Evolutionary conservation across 2,329 filamentous ascomycete genomes (phyloP).

Genomic region (Sporothrix globosa): DNA sequence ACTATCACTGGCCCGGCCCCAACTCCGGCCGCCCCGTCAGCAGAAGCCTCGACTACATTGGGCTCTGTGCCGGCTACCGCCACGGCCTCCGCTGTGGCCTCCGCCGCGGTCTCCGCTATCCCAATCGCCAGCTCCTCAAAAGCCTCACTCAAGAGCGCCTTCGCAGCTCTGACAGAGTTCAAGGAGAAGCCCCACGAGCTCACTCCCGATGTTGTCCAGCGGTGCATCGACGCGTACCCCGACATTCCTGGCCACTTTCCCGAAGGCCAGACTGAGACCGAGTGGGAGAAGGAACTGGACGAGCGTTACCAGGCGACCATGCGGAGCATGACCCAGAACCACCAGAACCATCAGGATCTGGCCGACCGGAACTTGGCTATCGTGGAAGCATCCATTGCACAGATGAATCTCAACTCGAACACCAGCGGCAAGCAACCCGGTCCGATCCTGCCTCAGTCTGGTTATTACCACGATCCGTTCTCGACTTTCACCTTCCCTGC

Average conservation of each 20-base stretch:
- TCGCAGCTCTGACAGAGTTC: constrained; percentile 11
- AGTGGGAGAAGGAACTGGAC: constrained; percentile 29
- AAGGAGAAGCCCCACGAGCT: constrained; percentile 21
- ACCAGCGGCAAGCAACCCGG: background rate
- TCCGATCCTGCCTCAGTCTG: background rate
- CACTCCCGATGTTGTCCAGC: constrained; percentile 29
- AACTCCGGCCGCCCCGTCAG: background rate
- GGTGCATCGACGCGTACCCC: constrained; percentile 24
- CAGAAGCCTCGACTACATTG: background rate
- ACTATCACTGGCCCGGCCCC: background rate
- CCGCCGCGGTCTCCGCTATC: background rate
- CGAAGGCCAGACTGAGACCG: background rate
- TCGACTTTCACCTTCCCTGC: background rate
- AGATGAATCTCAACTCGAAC: background rate
- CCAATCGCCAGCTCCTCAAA: background rate
- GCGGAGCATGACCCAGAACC: constrained; percentile 38
- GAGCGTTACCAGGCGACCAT: constrained; percentile 30
- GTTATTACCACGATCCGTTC: background rate
- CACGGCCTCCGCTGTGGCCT: background rate
- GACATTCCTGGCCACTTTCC: constrained; percentile 33
- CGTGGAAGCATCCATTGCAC: constrained; percentile 34
- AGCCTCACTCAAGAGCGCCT: background rate
- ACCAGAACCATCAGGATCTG: constrained; percentile 27
- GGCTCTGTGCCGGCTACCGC: background rate
- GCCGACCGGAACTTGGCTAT: constrained; percentile 34